These are phyloP conservation scores for Candida piceae DNA, from an alignment of 805 yeast genomes.

Conservation along the genomic window DNA sequence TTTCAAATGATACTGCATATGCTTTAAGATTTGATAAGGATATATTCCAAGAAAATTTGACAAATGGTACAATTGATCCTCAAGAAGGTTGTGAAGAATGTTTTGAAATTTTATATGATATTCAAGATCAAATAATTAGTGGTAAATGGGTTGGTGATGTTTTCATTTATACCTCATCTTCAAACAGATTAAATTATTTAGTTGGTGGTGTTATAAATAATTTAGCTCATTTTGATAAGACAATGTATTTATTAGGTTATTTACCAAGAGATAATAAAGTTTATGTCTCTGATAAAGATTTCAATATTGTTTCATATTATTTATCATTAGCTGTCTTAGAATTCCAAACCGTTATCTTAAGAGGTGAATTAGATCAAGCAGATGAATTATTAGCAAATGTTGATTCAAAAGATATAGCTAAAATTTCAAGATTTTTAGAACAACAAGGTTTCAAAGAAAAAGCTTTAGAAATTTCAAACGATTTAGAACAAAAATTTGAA, in stretches of 20 bases:
- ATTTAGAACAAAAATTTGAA: conserved; percentile 87
- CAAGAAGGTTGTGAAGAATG: conserved; percentile 89
- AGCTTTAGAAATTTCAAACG: conserved; percentile 79
- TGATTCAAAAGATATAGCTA: conserved; percentile 62
- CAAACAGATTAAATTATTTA: conserved; percentile 86
- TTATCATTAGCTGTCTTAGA: conserved; percentile 84
- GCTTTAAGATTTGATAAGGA: conserved; percentile 72
- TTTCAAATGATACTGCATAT: conserved; percentile 68
- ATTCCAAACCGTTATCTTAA: conserved; percentile 90
- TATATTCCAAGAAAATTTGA: conserved; percentile 56
- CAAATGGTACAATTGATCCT: conserved; percentile 51
- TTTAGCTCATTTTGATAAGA: conserved; percentile 87
- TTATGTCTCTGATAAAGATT: conserved; percentile 86
- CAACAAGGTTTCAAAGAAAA: conserved; percentile 84
- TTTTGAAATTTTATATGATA: conserved; percentile 79
- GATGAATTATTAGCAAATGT: conserved; percentile 58
- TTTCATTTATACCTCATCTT: conserved; percentile 79
- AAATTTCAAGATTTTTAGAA: conserved; percentile 88
- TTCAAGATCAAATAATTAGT: conserved; percentile 74
- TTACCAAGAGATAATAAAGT: conserved; percentile 85
- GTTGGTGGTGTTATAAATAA: conserved; percentile 94
- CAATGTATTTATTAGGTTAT: conserved; percentile 83
- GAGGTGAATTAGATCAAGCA: conserved; percentile 90
- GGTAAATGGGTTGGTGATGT: conserved; percentile 99
- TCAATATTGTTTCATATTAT: conserved; percentile 74